phyloP scores from a whole-genome alignment of 2,329 filamentous ascomycete genomes.

The Aspergillus ibericus region DNA sequence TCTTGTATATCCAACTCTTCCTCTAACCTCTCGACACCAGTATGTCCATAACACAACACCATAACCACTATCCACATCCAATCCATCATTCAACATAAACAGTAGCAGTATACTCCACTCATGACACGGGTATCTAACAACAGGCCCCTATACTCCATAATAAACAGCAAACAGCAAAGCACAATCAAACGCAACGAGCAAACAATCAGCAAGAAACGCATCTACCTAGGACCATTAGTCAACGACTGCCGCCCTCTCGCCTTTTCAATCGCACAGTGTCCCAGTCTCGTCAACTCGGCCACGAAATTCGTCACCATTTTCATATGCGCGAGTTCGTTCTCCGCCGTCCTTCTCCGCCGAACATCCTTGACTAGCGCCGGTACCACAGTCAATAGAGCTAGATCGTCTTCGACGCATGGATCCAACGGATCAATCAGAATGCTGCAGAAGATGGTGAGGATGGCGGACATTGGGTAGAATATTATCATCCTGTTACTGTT shows the following conservation, averaged over 20 bases:
- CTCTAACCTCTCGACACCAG: too few relatives aligned
- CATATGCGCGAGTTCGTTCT: background rate
- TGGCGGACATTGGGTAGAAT: constrained; percentile 53
- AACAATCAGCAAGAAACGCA: too few relatives aligned
- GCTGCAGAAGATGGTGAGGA: constrained; percentile 52
- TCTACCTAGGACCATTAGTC: too few relatives aligned
- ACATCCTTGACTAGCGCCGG: background rate
- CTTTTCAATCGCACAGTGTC: background rate
- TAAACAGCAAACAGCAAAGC: too few relatives aligned
- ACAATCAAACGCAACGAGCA: background rate
- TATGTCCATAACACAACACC: too few relatives aligned
- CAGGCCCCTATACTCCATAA: too few relatives aligned
- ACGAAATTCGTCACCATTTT: constrained; percentile 1
- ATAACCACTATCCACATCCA: too few relatives aligned
- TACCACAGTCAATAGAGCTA: background rate
- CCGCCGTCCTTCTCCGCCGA: background rate
- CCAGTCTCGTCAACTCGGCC: constrained; percentile 1
- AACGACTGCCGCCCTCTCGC: background rate
- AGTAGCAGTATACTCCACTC: background rate
- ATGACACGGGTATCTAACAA: too few relatives aligned
- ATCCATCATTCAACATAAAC: too few relatives aligned
- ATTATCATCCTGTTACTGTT: constrained; percentile 43
- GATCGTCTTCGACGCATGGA: background rate
- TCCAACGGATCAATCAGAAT: constrained; percentile 45
- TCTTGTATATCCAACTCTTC: too few relatives aligned